Percentiles rank a stretch among this genome's conserved stretches.
phyloP scores from a whole-genome alignment of 176 grass and related monocot genomes.

The Eleusine coracana region DNA sequence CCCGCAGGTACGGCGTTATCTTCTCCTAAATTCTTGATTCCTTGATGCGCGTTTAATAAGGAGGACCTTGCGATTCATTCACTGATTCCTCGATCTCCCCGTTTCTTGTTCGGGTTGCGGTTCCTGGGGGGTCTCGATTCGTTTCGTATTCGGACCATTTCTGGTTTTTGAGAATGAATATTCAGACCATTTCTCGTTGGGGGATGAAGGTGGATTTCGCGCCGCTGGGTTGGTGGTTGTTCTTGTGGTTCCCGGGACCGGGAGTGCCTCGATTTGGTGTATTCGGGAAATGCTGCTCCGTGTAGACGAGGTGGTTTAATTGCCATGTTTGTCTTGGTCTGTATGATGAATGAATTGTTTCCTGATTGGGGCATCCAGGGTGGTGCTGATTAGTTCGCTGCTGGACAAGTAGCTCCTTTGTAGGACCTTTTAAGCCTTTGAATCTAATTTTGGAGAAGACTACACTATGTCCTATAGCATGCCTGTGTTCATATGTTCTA shows the following conservation, averaged over 20 bases:
- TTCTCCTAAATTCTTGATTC: neutral
- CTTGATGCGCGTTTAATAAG: neutral
- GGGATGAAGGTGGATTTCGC: neutral
- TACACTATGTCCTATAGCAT: neutral
- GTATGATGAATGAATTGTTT: constrained; percentile 33
- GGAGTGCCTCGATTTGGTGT: neutral
- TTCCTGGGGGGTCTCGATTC: neutral
- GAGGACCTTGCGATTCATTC: neutral
- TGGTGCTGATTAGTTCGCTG: constrained; percentile 9
- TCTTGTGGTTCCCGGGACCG: neutral
- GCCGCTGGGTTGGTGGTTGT: neutral
- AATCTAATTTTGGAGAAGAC: neutral
- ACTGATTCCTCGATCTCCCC: neutral
- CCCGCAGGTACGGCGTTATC: constrained; percentile 9
- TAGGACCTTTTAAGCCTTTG: neutral
- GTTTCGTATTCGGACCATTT: neutral
- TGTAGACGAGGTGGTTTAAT: neutral
- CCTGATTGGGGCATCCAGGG: neutral
- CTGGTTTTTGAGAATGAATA: neutral
- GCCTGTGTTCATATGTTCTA: neutral
- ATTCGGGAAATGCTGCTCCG: neutral
- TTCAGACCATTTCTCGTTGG: neutral
- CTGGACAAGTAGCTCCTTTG: neutral
- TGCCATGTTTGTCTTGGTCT: neutral
- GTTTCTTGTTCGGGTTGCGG: neutral